Conservation (phyloP, 306 rosid species). For the Vigna radiata region DNA sequence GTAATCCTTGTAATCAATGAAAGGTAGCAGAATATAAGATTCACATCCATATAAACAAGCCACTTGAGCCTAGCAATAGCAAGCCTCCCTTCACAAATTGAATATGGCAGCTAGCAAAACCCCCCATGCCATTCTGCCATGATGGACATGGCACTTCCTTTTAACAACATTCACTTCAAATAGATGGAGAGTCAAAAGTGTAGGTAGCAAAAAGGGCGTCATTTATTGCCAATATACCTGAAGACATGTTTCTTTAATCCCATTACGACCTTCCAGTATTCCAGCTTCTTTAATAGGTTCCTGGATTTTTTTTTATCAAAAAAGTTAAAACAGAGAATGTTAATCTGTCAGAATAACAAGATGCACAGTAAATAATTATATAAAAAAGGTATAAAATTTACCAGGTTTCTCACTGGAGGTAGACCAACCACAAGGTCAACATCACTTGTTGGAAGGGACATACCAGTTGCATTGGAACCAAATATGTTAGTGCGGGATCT, state of each 20-base stretch:
- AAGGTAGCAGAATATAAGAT: too few species aligned
- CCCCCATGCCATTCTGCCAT: too few species aligned
- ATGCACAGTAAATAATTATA: conserved; percentile 20
- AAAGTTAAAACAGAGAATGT: conserved; percentile 19
- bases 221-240: conserved; percentile 66
- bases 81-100: too few species aligned
- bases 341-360: conserved; percentile 29
- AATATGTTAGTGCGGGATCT: conserved; percentile 90
- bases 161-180: too few species aligned
- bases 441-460: conserved; percentile 97
- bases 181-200: conserved; percentile 30
- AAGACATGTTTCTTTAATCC: conserved; percentile 97
- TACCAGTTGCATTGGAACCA: conserved; percentile 93
- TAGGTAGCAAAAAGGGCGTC: background rate
- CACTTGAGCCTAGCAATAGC: too few species aligned
- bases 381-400: conserved; percentile 36
- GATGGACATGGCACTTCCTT: too few species aligned
- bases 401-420: conserved; percentile 99
- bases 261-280: conserved; percentile 97
- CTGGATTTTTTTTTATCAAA: conserved; percentile 50
- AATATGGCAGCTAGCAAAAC: too few species aligned
- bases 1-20: too few species aligned
- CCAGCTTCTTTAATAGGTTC: conserved; percentile 99
- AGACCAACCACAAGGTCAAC: conserved; percentile 95
- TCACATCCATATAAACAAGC: too few species aligned